Evolutionary conservation across 2,329 filamentous ascomycete genomes (phyloP).

Genomic region (Saccharata proteae): DNA sequence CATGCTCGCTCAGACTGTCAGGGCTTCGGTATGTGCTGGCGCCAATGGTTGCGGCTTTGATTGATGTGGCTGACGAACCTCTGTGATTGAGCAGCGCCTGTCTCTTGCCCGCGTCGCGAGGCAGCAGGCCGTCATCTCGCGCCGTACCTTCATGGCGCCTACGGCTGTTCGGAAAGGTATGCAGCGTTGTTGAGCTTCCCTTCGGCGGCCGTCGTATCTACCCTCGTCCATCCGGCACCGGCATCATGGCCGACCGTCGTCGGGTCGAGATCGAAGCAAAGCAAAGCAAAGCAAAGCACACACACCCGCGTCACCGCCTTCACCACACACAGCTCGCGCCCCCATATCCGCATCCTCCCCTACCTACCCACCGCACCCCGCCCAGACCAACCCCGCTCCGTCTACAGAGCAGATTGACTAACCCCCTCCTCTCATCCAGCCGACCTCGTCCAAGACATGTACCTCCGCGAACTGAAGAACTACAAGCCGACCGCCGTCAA

Average conservation of each 20-base stretch:
- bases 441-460: conserved; percentile 96
- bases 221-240: no score
- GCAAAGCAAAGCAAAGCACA: no score
- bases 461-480: conserved; percentile 87
- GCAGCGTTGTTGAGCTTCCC: conserved; percentile 14
- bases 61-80: conserved; percentile 9
- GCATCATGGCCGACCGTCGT: no score
- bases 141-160: conserved; percentile 53
- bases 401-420: conserved; percentile 2
- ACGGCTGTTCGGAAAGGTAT: conserved; percentile 50
- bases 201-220: conserved; percentile 4
- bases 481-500: conserved; percentile 84
- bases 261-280: no score
- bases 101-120: conserved; percentile 48
- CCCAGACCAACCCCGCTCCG: background rate
- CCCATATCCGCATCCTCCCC: background rate
- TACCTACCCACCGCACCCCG: background rate
- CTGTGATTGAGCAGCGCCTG: conserved; percentile 48
- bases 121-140: conserved; percentile 43
- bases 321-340: no score
- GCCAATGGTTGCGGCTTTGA: background rate
- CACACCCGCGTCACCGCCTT: no score
- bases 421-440: conserved; percentile 40
- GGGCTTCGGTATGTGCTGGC: conserved; percentile 42
- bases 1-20: conserved; percentile 51